These are phyloP conservation scores for Exsudoporus frostii DNA, from an alignment of 768 basidiomycete species.

Conservation along the genomic window DNA sequence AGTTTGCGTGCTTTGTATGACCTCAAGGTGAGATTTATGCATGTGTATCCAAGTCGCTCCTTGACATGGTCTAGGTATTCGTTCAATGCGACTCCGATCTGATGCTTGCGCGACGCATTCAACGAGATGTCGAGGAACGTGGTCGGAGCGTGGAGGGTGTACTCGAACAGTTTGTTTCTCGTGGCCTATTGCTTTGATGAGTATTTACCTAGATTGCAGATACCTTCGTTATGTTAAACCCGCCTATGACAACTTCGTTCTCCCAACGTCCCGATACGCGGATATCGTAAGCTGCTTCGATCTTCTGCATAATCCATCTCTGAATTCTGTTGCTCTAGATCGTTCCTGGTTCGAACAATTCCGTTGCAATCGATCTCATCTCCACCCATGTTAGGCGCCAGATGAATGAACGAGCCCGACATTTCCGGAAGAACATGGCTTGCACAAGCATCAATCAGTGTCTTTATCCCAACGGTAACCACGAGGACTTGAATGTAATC, in stretches of 20 bases:
- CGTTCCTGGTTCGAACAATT: conserved; percentile 90
- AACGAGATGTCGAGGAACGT: conserved; percentile 84
- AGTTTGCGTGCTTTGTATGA: conserved; percentile 80
- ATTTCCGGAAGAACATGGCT: conserved; percentile 74
- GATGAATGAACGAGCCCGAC: conserved; percentile 71
- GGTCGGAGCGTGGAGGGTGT: conserved; percentile 83
- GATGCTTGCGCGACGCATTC: conserved; percentile 93
- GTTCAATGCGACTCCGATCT: conserved; percentile 94
- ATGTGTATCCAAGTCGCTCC: not conserved
- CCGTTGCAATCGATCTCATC: conserved; percentile 90
- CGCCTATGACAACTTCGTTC: conserved; percentile 90
- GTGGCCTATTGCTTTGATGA: not conserved
- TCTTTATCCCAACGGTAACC: conserved; percentile 34
- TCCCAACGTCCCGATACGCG: conserved; percentile 80
- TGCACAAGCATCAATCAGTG: conserved; percentile 39
- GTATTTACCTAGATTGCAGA: conserved; percentile 36
- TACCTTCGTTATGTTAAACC: conserved; percentile 96
- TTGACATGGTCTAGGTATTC: conserved; percentile 52
- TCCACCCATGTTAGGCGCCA: conserved; percentile 86
- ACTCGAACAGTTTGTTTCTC: conserved; percentile 69
- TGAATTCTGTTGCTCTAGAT: conserved; percentile 51
- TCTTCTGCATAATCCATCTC: not conserved
- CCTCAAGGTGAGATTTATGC: conserved; percentile 61
- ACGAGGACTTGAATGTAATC: conserved; percentile 53
- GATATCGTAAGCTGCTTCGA: conserved; percentile 63